Base-by-base conservation (phyloP, 306 rosid species). In the Pachyrhizus erosus region DNA sequence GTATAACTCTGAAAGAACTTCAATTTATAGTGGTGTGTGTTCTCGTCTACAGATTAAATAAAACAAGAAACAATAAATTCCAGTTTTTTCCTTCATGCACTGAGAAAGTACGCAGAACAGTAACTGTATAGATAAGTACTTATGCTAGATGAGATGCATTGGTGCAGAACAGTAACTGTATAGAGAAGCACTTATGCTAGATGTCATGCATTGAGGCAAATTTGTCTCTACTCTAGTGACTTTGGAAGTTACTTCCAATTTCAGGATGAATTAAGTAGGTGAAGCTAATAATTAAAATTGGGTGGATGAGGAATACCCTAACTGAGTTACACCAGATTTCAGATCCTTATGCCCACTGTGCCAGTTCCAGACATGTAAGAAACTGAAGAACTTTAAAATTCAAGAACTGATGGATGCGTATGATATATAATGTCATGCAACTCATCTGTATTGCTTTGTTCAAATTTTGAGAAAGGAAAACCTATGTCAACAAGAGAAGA, bases 211-310 rank as follows among this genome's bases (percentile, higher is more conserved):
- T n/a, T 43, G 77, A 54, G 66, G 76, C 80, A 83, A 71, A 82
- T 62, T 66, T 84, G 83, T 84, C 86, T 72, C 52, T 31, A 18
- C 33, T 55, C 45, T 68, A 23, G 67, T 40, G 43, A 15, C 31
- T 81, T 85, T 83, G 82, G 86, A 81, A 84, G 78, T 45, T 75
- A 71, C 80, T 84, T 80, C 54, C 73, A 75, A 79, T 80, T 83
- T 77, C 42, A 57, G 57, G 70, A 15, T 21, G 9, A 70, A 77
- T 70, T 29, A 76, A 82, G 43, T 46, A 18, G 75, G 40, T 67
- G 75, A 71, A 75, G 75, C 46, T 81, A 61, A 77, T 80, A 54
- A 77, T 68, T 45, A 65, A 81, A 80, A 75, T 51, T 65, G 76
- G 42, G 70, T 64, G 84, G 58, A 75, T 75, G 66, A 78, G 14